A percentile compares a stretch with the other conserved stretches of the same genome.
phyloP scores from a whole-genome alignment of 2,329 filamentous ascomycete genomes.

The Colletotrichum tropicicola region DNA sequence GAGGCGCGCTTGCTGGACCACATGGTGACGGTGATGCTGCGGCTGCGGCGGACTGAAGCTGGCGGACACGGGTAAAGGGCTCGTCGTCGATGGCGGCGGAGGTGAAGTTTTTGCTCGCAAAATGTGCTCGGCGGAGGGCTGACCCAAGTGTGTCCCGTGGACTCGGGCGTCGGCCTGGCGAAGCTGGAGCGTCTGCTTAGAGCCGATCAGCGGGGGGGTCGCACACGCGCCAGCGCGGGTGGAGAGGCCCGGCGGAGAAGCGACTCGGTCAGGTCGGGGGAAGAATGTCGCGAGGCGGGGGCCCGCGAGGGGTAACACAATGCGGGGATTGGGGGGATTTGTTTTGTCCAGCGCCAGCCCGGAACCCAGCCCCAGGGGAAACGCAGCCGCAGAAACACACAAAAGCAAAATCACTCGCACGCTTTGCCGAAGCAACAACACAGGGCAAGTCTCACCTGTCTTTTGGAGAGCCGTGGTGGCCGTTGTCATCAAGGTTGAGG shows the following conservation, averaged over 20 bases:
- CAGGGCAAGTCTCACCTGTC: too few relatives aligned
- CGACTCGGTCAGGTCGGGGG: constrained; percentile 19
- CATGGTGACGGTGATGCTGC: constrained; percentile 3
- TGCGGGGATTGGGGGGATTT: constrained; percentile 23
- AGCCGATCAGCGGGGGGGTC: constrained; percentile 15
- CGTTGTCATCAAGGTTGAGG: background rate
- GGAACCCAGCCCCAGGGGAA: background rate
- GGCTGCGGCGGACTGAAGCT: background rate
- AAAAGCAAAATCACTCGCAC: background rate
- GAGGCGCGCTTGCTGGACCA: constrained; percentile 28
- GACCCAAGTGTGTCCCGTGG: constrained; percentile 14
- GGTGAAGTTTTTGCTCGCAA: constrained; percentile 7
- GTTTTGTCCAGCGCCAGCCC: background rate
- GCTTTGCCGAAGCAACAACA: too few relatives aligned
- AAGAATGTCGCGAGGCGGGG: constrained; percentile 30
- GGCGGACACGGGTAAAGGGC: background rate
- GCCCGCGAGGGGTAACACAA: constrained; percentile 17
- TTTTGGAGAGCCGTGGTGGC: background rate
- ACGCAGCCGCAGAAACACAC: background rate
- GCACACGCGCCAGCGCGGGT: background rate
- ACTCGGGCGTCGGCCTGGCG: constrained; percentile 9
- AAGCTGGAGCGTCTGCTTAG: constrained; percentile 20
- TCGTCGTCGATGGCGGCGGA: constrained; percentile 11
- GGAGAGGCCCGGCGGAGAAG: background rate
- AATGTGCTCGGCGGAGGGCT: constrained; percentile 18